These are phyloP conservation scores for Pueraria montana DNA, from an alignment of 306 rosid genomes.

Conservation along the genomic window DNA sequence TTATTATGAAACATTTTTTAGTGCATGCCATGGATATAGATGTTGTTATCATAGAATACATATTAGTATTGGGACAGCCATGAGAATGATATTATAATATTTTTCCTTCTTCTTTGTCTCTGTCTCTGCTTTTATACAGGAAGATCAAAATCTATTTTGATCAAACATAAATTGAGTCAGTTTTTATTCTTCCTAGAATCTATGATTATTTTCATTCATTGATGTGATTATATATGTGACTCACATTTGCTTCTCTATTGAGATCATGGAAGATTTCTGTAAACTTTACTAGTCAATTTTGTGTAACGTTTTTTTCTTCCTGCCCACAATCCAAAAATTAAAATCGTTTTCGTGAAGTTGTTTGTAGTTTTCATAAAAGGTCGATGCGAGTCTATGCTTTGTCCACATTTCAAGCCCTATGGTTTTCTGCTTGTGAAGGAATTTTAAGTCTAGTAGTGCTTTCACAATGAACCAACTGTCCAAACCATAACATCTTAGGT, in stretches of 20 bases:
- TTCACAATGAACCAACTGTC: neutral
- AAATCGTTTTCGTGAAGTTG: neutral
- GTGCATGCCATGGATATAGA: slow-evolving; percentile 29
- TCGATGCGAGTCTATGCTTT: slow-evolving; percentile 3
- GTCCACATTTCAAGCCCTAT: neutral
- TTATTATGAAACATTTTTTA: slow-evolving; percentile 18
- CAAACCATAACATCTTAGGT: neutral
- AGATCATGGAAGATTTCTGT: neutral
- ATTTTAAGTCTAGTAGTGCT: slow-evolving; percentile 1
- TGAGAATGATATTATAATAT: neutral
- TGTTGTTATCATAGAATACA: neutral
- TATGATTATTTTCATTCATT: neutral
- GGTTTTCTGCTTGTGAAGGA: slow-evolving; percentile 1
- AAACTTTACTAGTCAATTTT: neutral
- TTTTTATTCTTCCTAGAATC: neutral
- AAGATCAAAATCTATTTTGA: slow-evolving; percentile 9
- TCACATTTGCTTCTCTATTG: neutral
- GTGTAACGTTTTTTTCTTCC: neutral
- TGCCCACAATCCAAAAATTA: neutral
- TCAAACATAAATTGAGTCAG: neutral
- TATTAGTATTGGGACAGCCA: slow-evolving; percentile 18
- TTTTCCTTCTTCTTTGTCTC: neutral
- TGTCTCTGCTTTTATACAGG: slow-evolving; percentile 22
- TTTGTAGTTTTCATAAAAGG: neutral
- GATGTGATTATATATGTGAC: slow-evolving; percentile 15